Evolutionary conservation across 139 green algal species (phyloP).

Genomic region (Picochlorum sp.): DNA sequence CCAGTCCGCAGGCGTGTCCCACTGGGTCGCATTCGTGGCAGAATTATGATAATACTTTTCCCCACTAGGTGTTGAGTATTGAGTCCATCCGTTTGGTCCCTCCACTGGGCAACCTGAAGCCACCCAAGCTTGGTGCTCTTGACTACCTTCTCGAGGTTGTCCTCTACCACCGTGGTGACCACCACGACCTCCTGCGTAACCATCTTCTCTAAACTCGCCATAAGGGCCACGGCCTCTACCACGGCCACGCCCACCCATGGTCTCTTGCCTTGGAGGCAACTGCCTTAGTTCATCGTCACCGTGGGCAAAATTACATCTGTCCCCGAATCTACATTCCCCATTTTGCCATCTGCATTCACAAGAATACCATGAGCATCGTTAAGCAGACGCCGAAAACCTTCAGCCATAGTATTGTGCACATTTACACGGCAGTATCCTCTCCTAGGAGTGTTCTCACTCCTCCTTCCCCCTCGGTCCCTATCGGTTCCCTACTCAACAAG

Average conservation of each 20-base stretch:
- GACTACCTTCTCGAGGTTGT: not conserved
- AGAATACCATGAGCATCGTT: not conserved
- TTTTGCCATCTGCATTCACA: conserved; percentile 52
- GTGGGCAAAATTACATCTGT: conserved; percentile 92
- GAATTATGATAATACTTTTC: conserved; percentile 67
- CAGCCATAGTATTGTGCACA: too few species aligned
- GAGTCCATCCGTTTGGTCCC: conserved; percentile 61
- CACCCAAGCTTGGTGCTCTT: conserved; percentile 37
- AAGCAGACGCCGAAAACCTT: not conserved
- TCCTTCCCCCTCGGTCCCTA: too few species aligned
- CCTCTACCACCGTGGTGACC: not conserved
- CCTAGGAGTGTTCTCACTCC: too few species aligned
- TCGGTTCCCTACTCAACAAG: too few species aligned
- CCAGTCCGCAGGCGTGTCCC: conserved; percentile 41
- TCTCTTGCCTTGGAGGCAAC: conserved; percentile 27
- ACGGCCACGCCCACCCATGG: not conserved
- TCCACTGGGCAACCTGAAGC: conserved; percentile 38
- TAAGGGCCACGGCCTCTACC: not conserved
- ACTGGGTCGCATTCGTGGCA: conserved; percentile 30
- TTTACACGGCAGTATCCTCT: too few species aligned
- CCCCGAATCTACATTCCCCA: conserved; percentile 83
- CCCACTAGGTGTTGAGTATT: conserved; percentile 47
- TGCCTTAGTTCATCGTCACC: conserved; percentile 77
- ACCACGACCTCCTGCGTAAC: not conserved
- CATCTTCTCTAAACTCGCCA: not conserved